Percentiles rank a stretch among this genome's conserved stretches.
Evolutionary conservation across 345 rosid species (phyloP).

Genomic region (Anastatica hierochuntica): DNA sequence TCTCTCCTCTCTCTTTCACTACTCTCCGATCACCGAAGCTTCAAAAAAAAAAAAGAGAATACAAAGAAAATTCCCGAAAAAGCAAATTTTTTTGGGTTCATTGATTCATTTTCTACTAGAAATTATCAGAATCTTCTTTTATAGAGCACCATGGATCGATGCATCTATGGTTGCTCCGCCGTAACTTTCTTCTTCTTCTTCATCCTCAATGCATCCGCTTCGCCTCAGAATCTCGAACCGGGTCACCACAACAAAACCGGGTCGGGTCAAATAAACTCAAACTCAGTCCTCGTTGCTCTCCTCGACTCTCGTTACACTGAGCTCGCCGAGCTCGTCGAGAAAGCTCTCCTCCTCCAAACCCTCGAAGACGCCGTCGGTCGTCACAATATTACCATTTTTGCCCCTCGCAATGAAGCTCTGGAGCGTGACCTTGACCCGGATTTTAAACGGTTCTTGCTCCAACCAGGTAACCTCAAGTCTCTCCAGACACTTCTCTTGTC

Average conservation of each 20-base stretch:
- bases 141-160: constrained; percentile 27
- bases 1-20: constrained; percentile 15
- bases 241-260: constrained; percentile 23
- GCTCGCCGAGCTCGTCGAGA: constrained; percentile 69
- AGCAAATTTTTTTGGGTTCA: background rate
- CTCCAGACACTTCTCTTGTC: constrained; percentile 48
- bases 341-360: constrained; percentile 59
- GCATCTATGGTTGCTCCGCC: constrained; percentile 27
- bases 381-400: constrained; percentile 65
- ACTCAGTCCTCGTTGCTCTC: constrained; percentile 70
- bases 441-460: constrained; percentile 67
- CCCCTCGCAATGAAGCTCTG: constrained; percentile 65
- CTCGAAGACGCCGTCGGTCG: constrained; percentile 53
- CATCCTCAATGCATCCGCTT: background rate
- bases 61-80: no score
- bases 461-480: constrained; percentile 65
- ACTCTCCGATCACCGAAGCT: constrained; percentile 12
- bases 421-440: constrained; percentile 71
- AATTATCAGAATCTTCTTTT: no score
- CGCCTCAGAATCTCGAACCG: no score
- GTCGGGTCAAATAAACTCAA: constrained; percentile 53
- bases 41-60: background rate
- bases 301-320: constrained; percentile 81
- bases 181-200: constrained; percentile 11
- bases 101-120: no score